These are phyloP conservation scores for Pythium sp. DNA, from an alignment of 352 stramenopile species.

Conservation along the genomic window DNA sequence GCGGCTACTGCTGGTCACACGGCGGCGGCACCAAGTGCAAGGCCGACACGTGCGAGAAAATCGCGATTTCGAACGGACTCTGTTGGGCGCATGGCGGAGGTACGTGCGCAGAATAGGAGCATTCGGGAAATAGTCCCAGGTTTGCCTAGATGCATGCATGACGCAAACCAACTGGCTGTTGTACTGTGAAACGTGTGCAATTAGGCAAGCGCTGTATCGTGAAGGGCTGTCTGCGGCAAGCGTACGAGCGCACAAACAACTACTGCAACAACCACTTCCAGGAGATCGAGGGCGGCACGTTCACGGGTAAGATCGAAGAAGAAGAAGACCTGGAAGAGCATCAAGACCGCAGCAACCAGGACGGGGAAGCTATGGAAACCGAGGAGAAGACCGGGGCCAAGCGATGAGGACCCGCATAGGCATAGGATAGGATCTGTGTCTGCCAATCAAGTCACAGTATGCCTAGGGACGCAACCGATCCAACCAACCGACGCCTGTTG, in stretches of 20 bases:
- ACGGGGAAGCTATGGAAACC: neutral
- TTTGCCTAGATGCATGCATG: neutral
- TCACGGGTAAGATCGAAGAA: slow-evolving; percentile 8
- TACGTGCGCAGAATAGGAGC: slow-evolving; percentile 2
- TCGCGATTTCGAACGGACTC: slow-evolving; percentile 32
- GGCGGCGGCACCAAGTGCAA: slow-evolving; percentile 35
- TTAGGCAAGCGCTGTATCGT: slow-evolving; percentile 47
- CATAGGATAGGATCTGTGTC: neutral
- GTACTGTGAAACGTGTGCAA: neutral
- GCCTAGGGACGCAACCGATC: too few species aligned
- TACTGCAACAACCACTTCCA: slow-evolving; percentile 52
- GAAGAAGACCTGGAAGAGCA: neutral
- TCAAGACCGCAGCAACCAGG: neutral
- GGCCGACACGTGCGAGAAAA: slow-evolving; percentile 23
- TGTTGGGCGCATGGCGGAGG: slow-evolving; percentile 34
- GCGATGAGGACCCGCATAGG: neutral
- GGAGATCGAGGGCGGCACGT: slow-evolving; percentile 16
- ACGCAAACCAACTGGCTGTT: neutral
- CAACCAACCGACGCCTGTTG: too few species aligned
- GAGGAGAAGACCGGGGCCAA: slow-evolving; percentile 6
- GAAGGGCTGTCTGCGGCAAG: slow-evolving; percentile 32
- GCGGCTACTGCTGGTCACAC: slow-evolving; percentile 34
- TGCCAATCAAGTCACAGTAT: too few species aligned
- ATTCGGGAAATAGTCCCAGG: neutral
- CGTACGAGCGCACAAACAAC: slow-evolving; percentile 63